These are phyloP conservation scores for Mikania micrantha DNA, from an alignment of 129 eudicot species.

Conservation along the genomic window DNA sequence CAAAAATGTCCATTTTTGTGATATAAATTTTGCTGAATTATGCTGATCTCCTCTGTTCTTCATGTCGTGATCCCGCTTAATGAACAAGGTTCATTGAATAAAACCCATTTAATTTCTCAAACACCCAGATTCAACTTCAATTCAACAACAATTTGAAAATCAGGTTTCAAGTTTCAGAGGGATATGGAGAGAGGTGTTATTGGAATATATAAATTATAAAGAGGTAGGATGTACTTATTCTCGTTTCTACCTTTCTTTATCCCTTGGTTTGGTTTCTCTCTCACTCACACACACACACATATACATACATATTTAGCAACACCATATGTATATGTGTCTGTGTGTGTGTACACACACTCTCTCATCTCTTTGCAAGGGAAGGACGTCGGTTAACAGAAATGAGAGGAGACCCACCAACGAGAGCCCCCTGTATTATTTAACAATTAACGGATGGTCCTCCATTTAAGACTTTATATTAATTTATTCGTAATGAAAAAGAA, in stretches of 20 bases:
- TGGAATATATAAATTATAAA: constrained; percentile 26
- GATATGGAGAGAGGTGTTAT: constrained; percentile 11
- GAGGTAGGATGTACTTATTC: constrained; percentile 30
- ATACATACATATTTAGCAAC: not conserved
- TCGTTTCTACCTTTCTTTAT: constrained; percentile 35
- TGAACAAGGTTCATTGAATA: constrained; percentile 10
- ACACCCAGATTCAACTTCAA: constrained; percentile 23
- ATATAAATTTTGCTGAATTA: constrained; percentile 45
- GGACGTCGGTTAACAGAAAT: constrained; percentile 58
- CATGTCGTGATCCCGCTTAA: constrained; percentile 9
- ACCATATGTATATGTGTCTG: not conserved
- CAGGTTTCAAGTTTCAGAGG: constrained; percentile 25
- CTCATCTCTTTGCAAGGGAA: constrained; percentile 66
- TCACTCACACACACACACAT: not conserved
- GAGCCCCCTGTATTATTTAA: constrained; percentile 17
- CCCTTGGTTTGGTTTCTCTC: constrained; percentile 27
- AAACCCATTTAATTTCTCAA: constrained; percentile 13
- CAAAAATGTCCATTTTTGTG: constrained; percentile 61
- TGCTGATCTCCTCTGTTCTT: constrained; percentile 74
- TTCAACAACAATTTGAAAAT: constrained; percentile 12
- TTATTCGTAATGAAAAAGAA: not conserved
- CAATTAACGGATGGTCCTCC: constrained; percentile 6
- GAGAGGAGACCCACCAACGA: constrained; percentile 54
- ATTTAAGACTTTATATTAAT: not conserved
- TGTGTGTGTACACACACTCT: not conserved